These are phyloP conservation scores for Nemophila menziesii DNA, from an alignment of 257 asterid species.

Conservation along the genomic window DNA sequence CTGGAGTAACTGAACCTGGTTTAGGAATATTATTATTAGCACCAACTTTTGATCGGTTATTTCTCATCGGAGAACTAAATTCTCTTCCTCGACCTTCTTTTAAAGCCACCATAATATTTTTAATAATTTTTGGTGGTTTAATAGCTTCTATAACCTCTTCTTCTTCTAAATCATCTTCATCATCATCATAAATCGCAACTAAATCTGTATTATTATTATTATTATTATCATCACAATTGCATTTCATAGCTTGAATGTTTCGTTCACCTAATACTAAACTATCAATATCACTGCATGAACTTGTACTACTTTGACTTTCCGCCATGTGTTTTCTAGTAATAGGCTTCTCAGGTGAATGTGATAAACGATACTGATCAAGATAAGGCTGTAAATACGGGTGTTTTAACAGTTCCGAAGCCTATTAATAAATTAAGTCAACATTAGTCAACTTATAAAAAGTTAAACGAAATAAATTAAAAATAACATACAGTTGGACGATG, in stretches of 20 bases:
- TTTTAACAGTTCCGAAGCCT: conserved; percentile 86
- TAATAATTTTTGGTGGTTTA: conserved; percentile 66
- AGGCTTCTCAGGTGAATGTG: conserved; percentile 39
- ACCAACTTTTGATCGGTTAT: conserved; percentile 31
- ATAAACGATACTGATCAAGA: conserved; percentile 59
- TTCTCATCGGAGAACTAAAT: conserved; percentile 72
- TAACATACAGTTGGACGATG: conserved; percentile 83
- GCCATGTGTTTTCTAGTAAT: conserved; percentile 45
- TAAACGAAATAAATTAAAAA: conserved; percentile 5
- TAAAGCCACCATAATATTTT: conserved; percentile 64
- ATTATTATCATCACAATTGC: conserved; percentile 25
- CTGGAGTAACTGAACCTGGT: conserved; percentile 22
- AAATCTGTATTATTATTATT: conserved; percentile 27
- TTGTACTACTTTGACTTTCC: conserved; percentile 89
- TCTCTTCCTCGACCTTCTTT: conserved; percentile 82
- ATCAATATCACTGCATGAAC: conserved; percentile 90
- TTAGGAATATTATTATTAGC: conserved; percentile 33
- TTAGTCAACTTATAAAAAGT: not conserved
- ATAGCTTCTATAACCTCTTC: conserved; percentile 24
- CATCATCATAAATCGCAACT: conserved; percentile 32
- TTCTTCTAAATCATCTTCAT: conserved; percentile 25
- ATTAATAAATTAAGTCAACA: conserved; percentile 17
- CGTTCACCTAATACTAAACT: conserved; percentile 50
- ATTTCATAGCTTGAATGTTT: conserved; percentile 16
- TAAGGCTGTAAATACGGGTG: conserved; percentile 83